Base-by-base conservation (phyloP, 2,329 filamentous ascomycete genomes). In the Fusarium sp. region DNA sequence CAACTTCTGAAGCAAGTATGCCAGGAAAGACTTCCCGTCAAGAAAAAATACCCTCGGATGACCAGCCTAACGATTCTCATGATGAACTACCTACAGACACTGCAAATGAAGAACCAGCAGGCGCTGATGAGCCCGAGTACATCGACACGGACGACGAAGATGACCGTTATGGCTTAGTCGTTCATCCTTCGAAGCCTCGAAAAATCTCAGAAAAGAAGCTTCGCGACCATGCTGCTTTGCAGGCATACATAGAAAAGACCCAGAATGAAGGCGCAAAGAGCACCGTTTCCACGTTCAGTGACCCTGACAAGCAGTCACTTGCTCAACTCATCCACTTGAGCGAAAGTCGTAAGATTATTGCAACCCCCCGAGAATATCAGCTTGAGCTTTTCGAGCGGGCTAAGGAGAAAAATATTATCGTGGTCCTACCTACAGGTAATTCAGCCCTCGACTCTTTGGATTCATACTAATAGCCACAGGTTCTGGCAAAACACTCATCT, bases 401-500 rank as follows among this genome's bases (percentile, higher is more conserved):
- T 6, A 97, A 96, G 75, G 75, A 86, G 51, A 87, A 90, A 70
- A 99, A 99, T 75, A 92, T 90, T 9, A 97, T 99, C 70, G 94
- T 96, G 1, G 96, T 99, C 1, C 85, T 98, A 2, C 94, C 96
- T 74, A 97, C 95, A n/a, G 93, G 89, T 89, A 76, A 51, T 73
- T 50, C 10, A 8, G 17, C 11, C 4, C 7, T 19, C 6, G 3
- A 3, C 1, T 5, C 7, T 22, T 7, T 11, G 11, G n/a, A 2
- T 1, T 7, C 8, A 30, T 17, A 9, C 54, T 67, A 25, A 71
- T 20, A 50, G n/a, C 17, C 17, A 2, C 60, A 90, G 92, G 96
- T 14, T 94, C 93, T 5, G 96, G 96, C 4, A 99, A 99, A 80
- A 99, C 96, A 0, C 83, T 97, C n/a, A 97, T 99, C 71, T 94